Conservation (phyloP, 768 basidiomycete species). For the Auricularia sp. region DNA sequence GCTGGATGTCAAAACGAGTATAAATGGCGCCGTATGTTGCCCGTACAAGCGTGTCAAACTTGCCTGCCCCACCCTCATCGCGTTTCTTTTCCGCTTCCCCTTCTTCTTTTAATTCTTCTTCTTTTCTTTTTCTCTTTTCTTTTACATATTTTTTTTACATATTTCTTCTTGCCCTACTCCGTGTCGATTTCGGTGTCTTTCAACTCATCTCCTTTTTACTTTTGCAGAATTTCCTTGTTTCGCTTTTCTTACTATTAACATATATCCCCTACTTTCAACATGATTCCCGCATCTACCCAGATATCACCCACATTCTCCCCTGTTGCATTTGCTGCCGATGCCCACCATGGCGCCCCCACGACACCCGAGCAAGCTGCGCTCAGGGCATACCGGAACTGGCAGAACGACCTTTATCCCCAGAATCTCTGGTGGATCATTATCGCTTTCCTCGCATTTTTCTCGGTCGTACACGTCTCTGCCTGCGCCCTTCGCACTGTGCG, state of each 20-base stretch:
- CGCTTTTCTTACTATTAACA: no score
- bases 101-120: background rate
- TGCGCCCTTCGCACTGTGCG: background rate
- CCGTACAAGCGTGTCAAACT: no score
- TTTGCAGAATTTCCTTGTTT: no score
- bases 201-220: no score
- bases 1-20: no score
- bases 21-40: no score
- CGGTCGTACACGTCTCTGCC: background rate
- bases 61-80: no score
- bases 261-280: no score
- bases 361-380: background rate
- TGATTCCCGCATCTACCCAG: background rate
- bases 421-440: background rate
- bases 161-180: background rate
- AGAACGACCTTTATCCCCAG: background rate
- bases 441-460: background rate
- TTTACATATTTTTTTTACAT: background rate
- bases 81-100: no score
- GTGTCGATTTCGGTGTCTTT: background rate
- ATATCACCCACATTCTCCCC: background rate
- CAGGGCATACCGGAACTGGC: background rate
- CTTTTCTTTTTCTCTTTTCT: background rate
- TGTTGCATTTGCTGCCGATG: background rate
- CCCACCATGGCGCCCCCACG: background rate